Conservation (phyloP, 164 flowering plant species). For the Annona squamosa region DNA sequence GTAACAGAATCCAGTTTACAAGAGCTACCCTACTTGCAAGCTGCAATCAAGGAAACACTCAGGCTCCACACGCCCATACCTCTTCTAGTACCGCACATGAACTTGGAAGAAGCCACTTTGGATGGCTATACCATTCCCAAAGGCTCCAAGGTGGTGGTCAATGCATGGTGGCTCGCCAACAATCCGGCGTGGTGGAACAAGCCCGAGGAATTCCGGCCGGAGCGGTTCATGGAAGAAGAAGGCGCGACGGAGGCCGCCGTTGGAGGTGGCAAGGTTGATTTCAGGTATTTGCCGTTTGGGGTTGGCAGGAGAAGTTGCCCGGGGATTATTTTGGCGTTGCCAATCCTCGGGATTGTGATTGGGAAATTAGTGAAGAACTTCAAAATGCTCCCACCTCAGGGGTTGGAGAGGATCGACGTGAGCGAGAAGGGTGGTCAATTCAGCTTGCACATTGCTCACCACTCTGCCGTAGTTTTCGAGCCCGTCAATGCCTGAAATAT, state of each 20-base stretch:
- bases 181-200: slow-evolving; percentile 53
- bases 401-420: slow-evolving; percentile 40
- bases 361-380: slow-evolving; percentile 49
- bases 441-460: slow-evolving; percentile 54
- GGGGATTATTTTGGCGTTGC: slow-evolving; percentile 55
- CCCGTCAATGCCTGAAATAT: slow-evolving; percentile 25
- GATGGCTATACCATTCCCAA: slow-evolving; percentile 51
- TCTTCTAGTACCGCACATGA: slow-evolving; percentile 65
- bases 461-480: slow-evolving; percentile 38
- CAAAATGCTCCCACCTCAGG: slow-evolving; percentile 40
- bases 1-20: slow-evolving; percentile 44
- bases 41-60: slow-evolving; percentile 52
- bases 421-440: slow-evolving; percentile 66
- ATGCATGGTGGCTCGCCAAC: slow-evolving; percentile 79
- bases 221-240: slow-evolving; percentile 66
- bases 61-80: slow-evolving; percentile 57
- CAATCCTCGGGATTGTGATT: slow-evolving; percentile 45
- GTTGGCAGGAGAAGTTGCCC: slow-evolving; percentile 65
- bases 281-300: slow-evolving; percentile 51
- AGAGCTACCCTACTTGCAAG: slow-evolving; percentile 52
- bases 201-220: slow-evolving; percentile 55
- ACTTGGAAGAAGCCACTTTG: slow-evolving; percentile 54
- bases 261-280: slow-evolving; percentile 50
- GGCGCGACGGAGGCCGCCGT: slow-evolving; percentile 28
- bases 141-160: slow-evolving; percentile 58